Base-by-base conservation (phyloP, 495 filamentous ascomycete species). In the Penicillium alfredii region DNA sequence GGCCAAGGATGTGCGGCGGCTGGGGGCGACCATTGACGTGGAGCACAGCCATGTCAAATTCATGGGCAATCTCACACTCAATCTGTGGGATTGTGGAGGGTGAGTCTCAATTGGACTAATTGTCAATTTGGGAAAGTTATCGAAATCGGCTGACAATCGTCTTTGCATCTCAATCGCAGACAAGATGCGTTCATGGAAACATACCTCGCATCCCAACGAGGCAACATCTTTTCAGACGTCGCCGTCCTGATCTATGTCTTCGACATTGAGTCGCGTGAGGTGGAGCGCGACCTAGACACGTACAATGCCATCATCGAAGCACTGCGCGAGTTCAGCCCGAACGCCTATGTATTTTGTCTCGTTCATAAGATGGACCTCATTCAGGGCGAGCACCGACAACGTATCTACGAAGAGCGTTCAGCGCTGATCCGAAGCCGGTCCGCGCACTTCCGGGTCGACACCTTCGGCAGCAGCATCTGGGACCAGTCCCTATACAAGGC, bases 341-440 rank as follows among this genome's bases (percentile, higher is more conserved):
- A 71, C 6, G 90, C 92, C 32, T 80, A 82, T 47, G 77, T 97
- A 46, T 98, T 94, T 66, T 82, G 88, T 34, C 76, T 98, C 6
- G 82, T 98, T 42, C 92, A 98, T 74, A 98, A 98, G 61, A 94
- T 98, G 82, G 92, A 98, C 59, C 77, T 98, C n/a, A 87, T 97
- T 38, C 85, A 86, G 49, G 74, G 77, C 21, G 70, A 82, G 40
- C 74, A 81, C 48, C 78, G 90, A 21, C 77, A 84, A 44, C 75
- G 77, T 24, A 77, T 95, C 42, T 94, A 92, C 61, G 76, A 86
- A 37, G 82, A 90, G 44, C 78, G 86, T 30, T 77, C 81, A 4
- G 63, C 71, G 12, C 65, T 88, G 17, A 84, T 98, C 45, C 73
- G 79, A 33, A 72, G 76, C 42, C 82, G 84, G 47, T 84, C 81